phyloP scores from a whole-genome alignment of 768 basidiomycete species.

The Boletus rubescentipes region DNA sequence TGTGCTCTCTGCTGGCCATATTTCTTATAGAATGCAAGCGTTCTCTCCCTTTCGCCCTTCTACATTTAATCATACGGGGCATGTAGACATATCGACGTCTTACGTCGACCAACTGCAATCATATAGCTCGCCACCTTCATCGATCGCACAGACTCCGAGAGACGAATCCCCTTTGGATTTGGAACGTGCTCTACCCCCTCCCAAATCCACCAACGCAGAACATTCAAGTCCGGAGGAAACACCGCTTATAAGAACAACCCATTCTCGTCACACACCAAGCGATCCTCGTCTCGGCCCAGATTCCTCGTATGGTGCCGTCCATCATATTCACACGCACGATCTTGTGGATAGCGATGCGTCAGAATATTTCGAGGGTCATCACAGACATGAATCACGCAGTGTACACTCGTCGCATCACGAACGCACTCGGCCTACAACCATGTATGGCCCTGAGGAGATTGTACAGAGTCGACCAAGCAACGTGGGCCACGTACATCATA shows the following conservation, averaged over 20 bases:
- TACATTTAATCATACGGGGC: background rate
- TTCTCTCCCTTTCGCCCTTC: background rate
- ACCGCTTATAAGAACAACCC: conserved; percentile 14
- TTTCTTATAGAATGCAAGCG: conserved; percentile 79
- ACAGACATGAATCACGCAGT: conserved; percentile 32
- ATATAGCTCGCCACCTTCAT: conserved; percentile 51
- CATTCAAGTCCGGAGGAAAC: conserved; percentile 16
- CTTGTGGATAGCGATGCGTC: background rate
- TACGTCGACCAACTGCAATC: conserved; percentile 73
- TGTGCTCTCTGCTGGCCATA: conserved; percentile 64
- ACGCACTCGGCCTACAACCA: conserved; percentile 18
- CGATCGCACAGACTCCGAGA: conserved; percentile 33
- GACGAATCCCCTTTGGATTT: conserved; percentile 17
- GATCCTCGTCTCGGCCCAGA: background rate
- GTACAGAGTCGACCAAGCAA: background rate
- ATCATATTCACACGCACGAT: background rate
- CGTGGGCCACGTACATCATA: conserved; percentile 3
- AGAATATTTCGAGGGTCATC: conserved; percentile 35
- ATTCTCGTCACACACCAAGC: background rate
- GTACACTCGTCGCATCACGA: conserved; percentile 32
- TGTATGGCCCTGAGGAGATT: conserved; percentile 22
- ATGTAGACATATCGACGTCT: conserved; percentile 68
- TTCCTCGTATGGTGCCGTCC: conserved; percentile 23
- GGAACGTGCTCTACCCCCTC: background rate
- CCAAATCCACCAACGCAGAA: conserved; percentile 3